Percentiles rank a stretch among this genome's conserved stretches.
phyloP scores from a whole-genome alignment of 1,139 yeast species.

The Saccharomyces hybrid region DNA sequence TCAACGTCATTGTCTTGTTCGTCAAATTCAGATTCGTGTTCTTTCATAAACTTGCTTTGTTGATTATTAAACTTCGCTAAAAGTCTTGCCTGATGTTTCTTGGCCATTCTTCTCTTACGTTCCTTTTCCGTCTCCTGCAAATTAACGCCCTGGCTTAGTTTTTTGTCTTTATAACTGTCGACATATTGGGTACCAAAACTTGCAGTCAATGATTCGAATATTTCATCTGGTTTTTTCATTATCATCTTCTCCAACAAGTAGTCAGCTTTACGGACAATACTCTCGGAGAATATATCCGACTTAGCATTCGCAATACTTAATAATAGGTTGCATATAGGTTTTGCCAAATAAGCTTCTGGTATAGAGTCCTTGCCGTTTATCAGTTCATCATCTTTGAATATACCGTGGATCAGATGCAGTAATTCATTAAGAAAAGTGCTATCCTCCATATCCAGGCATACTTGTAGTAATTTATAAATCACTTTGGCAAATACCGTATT shows the following conservation, averaged over 20 bases:
- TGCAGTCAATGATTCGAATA: slow-evolving; percentile 45
- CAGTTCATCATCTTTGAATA: slow-evolving; percentile 47
- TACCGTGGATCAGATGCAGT: slow-evolving; percentile 62
- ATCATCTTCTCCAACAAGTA: slow-evolving; percentile 45
- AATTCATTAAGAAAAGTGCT: slow-evolving; percentile 50
- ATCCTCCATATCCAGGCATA: slow-evolving; percentile 43
- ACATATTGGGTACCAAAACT: slow-evolving; percentile 54
- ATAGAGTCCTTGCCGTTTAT: slow-evolving; percentile 36
- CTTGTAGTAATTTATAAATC: slow-evolving; percentile 48
- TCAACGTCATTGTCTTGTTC: slow-evolving; percentile 38
- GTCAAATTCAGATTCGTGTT: slow-evolving; percentile 30
- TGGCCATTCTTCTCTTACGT: slow-evolving; percentile 50
- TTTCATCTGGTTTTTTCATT: slow-evolving; percentile 38
- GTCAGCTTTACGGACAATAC: slow-evolving; percentile 48
- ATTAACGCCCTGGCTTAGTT: slow-evolving; percentile 38
- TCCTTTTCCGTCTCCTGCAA: slow-evolving; percentile 46
- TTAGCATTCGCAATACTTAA: slow-evolving; percentile 45
- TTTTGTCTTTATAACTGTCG: slow-evolving; percentile 41
- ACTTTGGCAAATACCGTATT: slow-evolving; percentile 48
- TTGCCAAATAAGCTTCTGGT: slow-evolving; percentile 42
- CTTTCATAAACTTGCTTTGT: slow-evolving; percentile 61
- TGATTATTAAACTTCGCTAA: slow-evolving; percentile 74
- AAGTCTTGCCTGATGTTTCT: slow-evolving; percentile 58
- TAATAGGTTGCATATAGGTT: slow-evolving; percentile 51
- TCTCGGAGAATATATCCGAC: slow-evolving; percentile 37